Evolutionary conservation across 208 protist genomes (phyloP).

Genomic region (Trypanosoma congolense): DNA sequence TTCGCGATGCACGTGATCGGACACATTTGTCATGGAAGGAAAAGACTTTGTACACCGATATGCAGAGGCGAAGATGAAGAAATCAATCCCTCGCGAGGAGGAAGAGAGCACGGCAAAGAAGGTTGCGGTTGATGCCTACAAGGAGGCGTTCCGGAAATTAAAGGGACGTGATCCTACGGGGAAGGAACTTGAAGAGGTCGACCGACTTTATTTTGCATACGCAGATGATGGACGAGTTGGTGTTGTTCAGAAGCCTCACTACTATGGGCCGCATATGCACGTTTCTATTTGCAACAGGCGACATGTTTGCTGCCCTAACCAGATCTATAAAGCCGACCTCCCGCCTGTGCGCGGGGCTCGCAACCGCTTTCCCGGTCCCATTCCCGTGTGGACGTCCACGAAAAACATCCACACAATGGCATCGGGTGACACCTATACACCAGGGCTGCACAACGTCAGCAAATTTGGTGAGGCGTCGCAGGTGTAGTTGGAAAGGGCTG

Average conservation of each 20-base stretch:
- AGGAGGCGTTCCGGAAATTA: conserved; percentile 63
- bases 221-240: conserved; percentile 69
- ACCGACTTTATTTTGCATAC: conserved; percentile 60
- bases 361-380: conserved; percentile 70
- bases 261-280: conserved; percentile 72
- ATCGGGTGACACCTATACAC: conserved; percentile 50
- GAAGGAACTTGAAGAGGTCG: conserved; percentile 74
- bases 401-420: conserved; percentile 70
- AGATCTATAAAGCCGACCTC: conserved; percentile 55
- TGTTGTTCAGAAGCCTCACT: conserved; percentile 77
- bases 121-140: conserved; percentile 63
- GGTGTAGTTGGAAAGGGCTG: conserved; percentile 1
- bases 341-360: conserved; percentile 63
- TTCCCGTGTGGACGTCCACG: conserved; percentile 77
- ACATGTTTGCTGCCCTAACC: conserved; percentile 39
- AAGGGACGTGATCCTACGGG: conserved; percentile 55
- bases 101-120: conserved; percentile 25
- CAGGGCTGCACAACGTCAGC: conserved; percentile 49
- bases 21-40: conserved; percentile 52
- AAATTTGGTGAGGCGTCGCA: conserved; percentile 12
- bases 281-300: conserved; percentile 55
- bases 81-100: conserved; percentile 31
- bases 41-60: conserved; percentile 83
- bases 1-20: conserved; percentile 46
- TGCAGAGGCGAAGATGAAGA: conserved; percentile 45